Conservation (phyloP, 2,329 filamentous ascomycete species). For the Fusarium dlaminii region DNA sequence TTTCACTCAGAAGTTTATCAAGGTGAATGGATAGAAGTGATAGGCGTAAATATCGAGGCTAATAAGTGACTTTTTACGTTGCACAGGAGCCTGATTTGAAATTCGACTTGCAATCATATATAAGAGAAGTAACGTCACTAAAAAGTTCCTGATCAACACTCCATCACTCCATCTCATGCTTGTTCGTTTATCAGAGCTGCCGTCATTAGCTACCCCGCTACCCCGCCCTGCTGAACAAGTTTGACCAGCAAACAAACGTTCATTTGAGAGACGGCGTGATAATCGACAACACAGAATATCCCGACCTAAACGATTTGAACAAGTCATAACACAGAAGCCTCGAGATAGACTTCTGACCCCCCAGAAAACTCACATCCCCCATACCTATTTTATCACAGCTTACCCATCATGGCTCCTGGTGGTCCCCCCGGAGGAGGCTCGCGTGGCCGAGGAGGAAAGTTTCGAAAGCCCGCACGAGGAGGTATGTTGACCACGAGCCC, state of each 20-base stretch:
- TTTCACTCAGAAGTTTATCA: background rate
- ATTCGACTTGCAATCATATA: background rate
- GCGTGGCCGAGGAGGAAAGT: conserved; percentile 90
- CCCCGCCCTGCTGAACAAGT: conserved; percentile 44
- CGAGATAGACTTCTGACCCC: background rate
- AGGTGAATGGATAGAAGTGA: background rate
- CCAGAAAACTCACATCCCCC: background rate
- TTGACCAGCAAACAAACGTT: conserved; percentile 35
- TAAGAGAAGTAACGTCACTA: background rate
- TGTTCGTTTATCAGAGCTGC: conserved; percentile 10
- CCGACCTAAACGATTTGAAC: background rate
- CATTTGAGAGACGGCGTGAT: background rate
- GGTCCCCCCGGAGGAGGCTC: conserved; percentile 59
- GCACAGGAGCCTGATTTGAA: background rate
- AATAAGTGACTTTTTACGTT: background rate
- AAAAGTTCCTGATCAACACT: conserved; percentile 20
- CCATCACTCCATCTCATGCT: background rate
- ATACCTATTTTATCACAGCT: conserved; percentile 4
- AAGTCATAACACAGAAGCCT: background rate
- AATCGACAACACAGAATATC: conserved; percentile 1
- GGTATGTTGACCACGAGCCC: conserved; percentile 62
- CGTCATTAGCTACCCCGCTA: conserved; percentile 50
- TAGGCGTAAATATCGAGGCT: background rate
- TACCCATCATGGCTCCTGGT: conserved; percentile 55
- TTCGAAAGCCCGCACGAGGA: conserved; percentile 91